Conservation (phyloP, 2,329 filamentous ascomycete genomes). For the Apiospora pterosperma region DNA sequence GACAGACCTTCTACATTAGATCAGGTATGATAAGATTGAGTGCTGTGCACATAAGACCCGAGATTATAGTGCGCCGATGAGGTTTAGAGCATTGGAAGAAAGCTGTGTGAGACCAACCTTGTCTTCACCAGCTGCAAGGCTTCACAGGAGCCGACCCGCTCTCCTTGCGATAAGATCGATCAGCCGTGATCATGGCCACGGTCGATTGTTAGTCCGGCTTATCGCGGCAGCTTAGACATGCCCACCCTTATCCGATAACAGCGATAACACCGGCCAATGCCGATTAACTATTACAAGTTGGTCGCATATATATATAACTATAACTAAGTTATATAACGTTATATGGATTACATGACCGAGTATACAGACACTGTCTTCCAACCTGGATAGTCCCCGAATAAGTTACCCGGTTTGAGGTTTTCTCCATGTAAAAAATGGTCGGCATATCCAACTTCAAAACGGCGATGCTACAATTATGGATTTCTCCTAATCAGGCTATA, state of each 20-base stretch:
- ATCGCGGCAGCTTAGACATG: no score
- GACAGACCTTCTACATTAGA: constrained; percentile 7
- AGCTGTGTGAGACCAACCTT: neutral
- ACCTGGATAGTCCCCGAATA: no score
- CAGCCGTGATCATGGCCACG: no score
- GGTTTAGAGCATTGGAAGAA: neutral
- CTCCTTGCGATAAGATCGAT: neutral
- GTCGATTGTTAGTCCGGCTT: no score
- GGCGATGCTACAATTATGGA: neutral
- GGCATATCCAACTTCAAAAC: neutral
- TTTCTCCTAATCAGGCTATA: neutral
- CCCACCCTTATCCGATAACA: no score
- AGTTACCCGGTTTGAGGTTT: neutral
- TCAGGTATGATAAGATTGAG: neutral
- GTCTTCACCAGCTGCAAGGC: neutral
- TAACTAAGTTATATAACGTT: no score
- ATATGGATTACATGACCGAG: no score
- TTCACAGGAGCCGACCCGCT: neutral
- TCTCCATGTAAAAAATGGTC: neutral
- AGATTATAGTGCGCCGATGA: neutral
- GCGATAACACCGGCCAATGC: no score
- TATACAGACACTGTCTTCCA: no score
- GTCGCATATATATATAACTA: no score
- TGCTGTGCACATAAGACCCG: neutral
- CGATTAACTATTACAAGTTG: no score